These are phyloP conservation scores for Westerdykella sp. DNA, from an alignment of 2,329 filamentous ascomycete genomes.

Conservation along the genomic window DNA sequence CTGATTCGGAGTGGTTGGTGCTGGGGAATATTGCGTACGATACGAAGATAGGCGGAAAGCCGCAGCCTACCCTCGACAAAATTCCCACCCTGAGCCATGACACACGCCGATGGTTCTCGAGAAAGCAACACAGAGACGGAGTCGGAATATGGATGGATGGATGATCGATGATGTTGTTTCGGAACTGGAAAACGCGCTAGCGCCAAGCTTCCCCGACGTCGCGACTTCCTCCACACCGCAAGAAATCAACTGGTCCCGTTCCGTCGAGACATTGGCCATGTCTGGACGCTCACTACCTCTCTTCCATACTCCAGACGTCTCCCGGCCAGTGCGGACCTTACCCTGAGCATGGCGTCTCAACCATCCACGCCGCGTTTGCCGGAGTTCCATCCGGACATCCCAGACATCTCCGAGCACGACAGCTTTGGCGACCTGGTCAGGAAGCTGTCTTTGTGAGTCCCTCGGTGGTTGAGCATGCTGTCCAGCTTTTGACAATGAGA, in stretches of 20 bases:
- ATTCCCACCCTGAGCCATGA: constrained; percentile 17
- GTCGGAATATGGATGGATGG: background rate
- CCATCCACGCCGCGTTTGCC: constrained; percentile 26
- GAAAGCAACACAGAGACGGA: background rate
- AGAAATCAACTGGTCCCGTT: background rate
- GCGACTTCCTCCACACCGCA: background rate
- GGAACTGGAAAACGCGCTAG: background rate
- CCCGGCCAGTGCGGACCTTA: too few species aligned
- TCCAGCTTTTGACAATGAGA: background rate
- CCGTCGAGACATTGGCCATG: constrained; percentile 3
- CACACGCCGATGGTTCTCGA: background rate
- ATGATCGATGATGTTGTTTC: background rate
- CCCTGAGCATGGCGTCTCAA: constrained; percentile 19
- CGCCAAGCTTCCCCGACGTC: background rate
- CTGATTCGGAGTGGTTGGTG: constrained; percentile 18
- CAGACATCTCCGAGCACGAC: constrained; percentile 54
- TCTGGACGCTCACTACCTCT: background rate
- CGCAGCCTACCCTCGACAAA: constrained; percentile 23
- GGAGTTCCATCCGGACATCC: constrained; percentile 40
- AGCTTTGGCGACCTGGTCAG: constrained; percentile 59
- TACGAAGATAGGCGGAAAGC: constrained; percentile 19
- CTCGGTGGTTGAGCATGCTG: background rate
- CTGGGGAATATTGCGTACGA: constrained; percentile 18
- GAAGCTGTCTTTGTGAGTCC: constrained; percentile 57
- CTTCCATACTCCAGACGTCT: too few species aligned